Percentiles rank a stretch among this genome's conserved stretches.
These are phyloP conservation scores for Tothia fuscella DNA, from an alignment of 2,329 filamentous ascomycete genomes.

Conservation along the genomic window DNA sequence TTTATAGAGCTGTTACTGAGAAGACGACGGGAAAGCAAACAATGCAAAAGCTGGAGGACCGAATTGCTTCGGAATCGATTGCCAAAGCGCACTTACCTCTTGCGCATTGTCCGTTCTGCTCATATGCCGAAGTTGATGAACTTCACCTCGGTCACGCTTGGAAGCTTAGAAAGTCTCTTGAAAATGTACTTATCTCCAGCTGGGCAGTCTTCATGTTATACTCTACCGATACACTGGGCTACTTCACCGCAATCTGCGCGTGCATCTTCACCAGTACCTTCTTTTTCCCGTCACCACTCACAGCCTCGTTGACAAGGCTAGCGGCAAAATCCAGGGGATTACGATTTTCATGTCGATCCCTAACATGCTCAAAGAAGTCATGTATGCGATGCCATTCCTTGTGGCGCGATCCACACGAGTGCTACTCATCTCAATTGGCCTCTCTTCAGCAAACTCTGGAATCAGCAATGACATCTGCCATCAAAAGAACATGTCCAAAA, in stretches of 20 bases:
- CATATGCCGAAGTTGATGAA: slow-evolving; percentile 74
- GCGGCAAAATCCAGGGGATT: slow-evolving; percentile 59
- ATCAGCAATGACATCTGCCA: slow-evolving; percentile 80
- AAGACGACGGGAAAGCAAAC: slow-evolving; percentile 55
- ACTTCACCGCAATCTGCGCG: not conserved
- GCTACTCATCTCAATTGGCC: slow-evolving; percentile 71
- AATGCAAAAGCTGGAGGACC: slow-evolving; percentile 63
- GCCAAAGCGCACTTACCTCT: slow-evolving; percentile 62
- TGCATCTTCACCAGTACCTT: not conserved
- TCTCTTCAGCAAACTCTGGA: slow-evolving; percentile 83
- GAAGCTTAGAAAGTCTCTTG: slow-evolving; percentile 16
- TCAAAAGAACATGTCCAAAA: slow-evolving; percentile 88
- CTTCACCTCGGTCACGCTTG: slow-evolving; percentile 17
- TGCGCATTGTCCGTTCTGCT: slow-evolving; percentile 79
- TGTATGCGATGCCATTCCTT: slow-evolving; percentile 72
- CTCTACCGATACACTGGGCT: slow-evolving; percentile 36
- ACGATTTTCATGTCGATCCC: slow-evolving; percentile 65
- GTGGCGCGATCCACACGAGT: slow-evolving; percentile 83
- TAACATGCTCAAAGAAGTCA: slow-evolving; percentile 55
- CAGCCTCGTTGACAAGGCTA: slow-evolving; percentile 40
- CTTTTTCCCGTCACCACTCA: slow-evolving; percentile 18
- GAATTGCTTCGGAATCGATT: slow-evolving; percentile 65
- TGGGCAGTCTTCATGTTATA: slow-evolving; percentile 29
- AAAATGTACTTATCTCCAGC: slow-evolving; percentile 33
- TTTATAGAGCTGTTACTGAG: slow-evolving; percentile 59